Percentiles rank a stretch among this genome's conserved stretches.
Evolutionary conservation across 768 basidiomycete species (phyloP).

Genomic region (Udeniomyces megalosporus): DNA sequence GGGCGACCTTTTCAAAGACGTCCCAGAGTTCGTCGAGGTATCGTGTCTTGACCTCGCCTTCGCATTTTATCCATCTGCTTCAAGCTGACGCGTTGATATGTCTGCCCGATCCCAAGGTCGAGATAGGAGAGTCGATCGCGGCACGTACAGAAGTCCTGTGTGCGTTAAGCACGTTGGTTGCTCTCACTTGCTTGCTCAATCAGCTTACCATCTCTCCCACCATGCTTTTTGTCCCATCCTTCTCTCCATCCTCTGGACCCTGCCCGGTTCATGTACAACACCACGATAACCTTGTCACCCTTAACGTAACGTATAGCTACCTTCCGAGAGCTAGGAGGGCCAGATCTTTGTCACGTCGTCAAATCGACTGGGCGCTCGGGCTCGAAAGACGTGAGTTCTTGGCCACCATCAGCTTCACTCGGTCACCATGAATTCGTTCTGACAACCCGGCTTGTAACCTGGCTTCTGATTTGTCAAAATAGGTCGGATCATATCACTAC

Average conservation of each 20-base stretch:
- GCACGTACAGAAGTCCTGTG: constrained; percentile 84
- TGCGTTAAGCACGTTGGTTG: constrained; percentile 32
- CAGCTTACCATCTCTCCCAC: not conserved
- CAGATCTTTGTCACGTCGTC: constrained; percentile 87
- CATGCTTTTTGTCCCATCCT: constrained; percentile 14
- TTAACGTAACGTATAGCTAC: constrained; percentile 58
- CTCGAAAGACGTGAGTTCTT: constrained; percentile 53
- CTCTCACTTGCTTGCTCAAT: not conserved
- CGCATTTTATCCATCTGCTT: constrained; percentile 28
- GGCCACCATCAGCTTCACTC: not conserved
- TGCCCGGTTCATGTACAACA: not conserved
- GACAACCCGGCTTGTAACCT: too few relatives aligned
- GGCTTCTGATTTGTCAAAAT: too few relatives aligned
- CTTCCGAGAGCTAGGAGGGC: constrained; percentile 92
- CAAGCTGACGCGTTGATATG: not conserved
- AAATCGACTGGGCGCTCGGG: constrained; percentile 74
- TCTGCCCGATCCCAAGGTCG: constrained; percentile 42
- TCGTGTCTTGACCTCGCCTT: constrained; percentile 20
- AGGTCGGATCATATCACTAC: constrained; percentile 95
- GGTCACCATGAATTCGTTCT: too few relatives aligned
- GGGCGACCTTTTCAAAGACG: constrained; percentile 45
- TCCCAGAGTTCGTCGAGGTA: constrained; percentile 97
- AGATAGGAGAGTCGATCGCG: constrained; percentile 73
- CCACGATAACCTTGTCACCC: too few relatives aligned
- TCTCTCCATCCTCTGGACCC: constrained; percentile 11